Conservation (phyloP, 2,329 filamentous ascomycete species). For the Xylariaceae sp. region DNA sequence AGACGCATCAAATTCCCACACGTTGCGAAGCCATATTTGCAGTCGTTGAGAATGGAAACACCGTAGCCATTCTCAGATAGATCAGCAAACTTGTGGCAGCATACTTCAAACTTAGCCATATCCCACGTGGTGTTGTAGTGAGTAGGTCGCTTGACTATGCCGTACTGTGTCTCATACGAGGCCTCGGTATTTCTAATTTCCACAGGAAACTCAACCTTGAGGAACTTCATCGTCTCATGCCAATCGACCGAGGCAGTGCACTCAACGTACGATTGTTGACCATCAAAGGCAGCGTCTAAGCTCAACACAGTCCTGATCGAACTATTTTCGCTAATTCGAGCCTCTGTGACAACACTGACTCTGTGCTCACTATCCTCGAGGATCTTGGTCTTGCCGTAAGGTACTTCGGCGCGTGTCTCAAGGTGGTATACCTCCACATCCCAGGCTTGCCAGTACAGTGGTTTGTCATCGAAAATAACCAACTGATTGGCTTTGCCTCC, state of each 20-base stretch:
- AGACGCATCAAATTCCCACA: conserved; percentile 85
- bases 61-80: conserved; percentile 84
- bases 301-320: conserved; percentile 83
- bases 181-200: conserved; percentile 88
- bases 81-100: conserved; percentile 91
- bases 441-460: conserved; percentile 96
- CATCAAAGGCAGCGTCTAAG: conserved; percentile 64
- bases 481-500: conserved; percentile 81
- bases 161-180: conserved; percentile 92
- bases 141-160: conserved; percentile 81
- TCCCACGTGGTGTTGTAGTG: conserved; percentile 98
- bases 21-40: conserved; percentile 93
- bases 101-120: conserved; percentile 97
- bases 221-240: conserved; percentile 94
- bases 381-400: conserved; percentile 64
- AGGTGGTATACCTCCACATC: conserved; percentile 97
- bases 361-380: conserved; percentile 67
- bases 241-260: conserved; percentile 87
- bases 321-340: conserved; percentile 81
- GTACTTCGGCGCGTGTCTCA: conserved; percentile 74
- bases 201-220: conserved; percentile 98
- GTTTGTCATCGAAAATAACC: conserved; percentile 95
- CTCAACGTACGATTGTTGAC: conserved; percentile 67
- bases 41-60: conserved; percentile 89
- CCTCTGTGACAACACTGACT: conserved; percentile 78